Base-by-base conservation (phyloP, 2,329 filamentous ascomycete species). In the Rhynchosporium secalis region DNA sequence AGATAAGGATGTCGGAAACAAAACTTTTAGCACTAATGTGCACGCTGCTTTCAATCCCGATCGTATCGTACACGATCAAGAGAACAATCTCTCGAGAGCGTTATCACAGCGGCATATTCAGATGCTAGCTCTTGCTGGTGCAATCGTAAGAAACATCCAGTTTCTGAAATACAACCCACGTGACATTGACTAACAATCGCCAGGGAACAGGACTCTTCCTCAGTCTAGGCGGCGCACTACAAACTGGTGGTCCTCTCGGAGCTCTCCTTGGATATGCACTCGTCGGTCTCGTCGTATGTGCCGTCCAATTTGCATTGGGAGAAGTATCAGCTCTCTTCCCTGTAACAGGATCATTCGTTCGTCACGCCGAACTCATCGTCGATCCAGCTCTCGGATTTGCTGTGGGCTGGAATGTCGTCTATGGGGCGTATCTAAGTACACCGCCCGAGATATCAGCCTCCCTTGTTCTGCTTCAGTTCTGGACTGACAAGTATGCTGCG, bases 381-480 rank as follows among this genome's bases (percentile, higher is more conserved):
- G 75, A 76, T 57, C 74, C 74, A 8, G 70, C 71, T 20, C 65
- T 73, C 26, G 71, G 70, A 15, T 75, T 75, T 45, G 69, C 71
- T 9, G 58, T 72, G 1, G 73, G 72, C 29, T 73, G 72, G 64
- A 72, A 72, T 12, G 71, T 74, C 31, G 70, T 71, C 13, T 75
- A 75, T 56, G 66, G 67, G 31, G 69, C 68, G n/a, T 70, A 68
- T 13, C 65, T 72, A 9, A 68, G 68, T 43, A 68, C 73, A 3
- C 72, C 73, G 1, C 41, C 83, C 60, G 86, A 89, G 72, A 86
- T 88, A 62, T 82, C 83, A 0, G 86, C 86, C 10, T 83, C 85
- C 20, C 81, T 83, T 48, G 83, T 88, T 1, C 75, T 89, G 28
- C 85, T 88, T 63, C 76, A 85, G 67, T 87, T 82, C 69, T 89